Evolutionary conservation across 108 stramenopile genomes (phyloP), one percentile per base, ranked within the genome.

Genomic region (Cylindrotheca closterium): DNA sequence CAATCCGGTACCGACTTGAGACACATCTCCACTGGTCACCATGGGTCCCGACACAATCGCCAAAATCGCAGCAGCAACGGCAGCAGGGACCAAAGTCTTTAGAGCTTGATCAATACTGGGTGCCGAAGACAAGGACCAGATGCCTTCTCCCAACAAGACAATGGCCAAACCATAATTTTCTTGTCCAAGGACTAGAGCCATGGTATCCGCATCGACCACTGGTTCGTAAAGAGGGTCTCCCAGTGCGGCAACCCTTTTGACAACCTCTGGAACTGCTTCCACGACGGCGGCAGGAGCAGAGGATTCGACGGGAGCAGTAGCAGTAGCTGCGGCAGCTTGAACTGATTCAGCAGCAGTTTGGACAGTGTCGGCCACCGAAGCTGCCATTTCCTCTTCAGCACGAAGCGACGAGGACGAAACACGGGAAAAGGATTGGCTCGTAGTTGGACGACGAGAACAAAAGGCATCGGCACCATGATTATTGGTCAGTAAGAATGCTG

Each of bases 161-260:
- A 88, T 56, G 21, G 86, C 93, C 25, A 94, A 60, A 2, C 93
- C 93, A 57, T 89, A 88, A 53, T 82, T 94, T 73, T 94, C 93
- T 69, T 94, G 93, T 24, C 93, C 89, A 19, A 79, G 75, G 2
- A 91, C 93, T n/a, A 94, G 74, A 4, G 79, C 84, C 25, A 92
- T 75, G 7, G 84, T 74, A 53, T 78, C 64, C 42, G 74, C 48
- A 65, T 79, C 78, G 21, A 31, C 47, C 10, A 65, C 47, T 1
- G 70, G 37, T 10, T 15, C 15, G 37, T 42, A 15, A 15, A 42
- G 37, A 10, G 37, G 37, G 7, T 10, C 15, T 15, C 7, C 37
- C 15, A 15, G 10, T 42, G 10, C 37, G 10, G 37, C 7, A 15
- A 42, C 15, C 15, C 15, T 42, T 7, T 7, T 42, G 37, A 42